A percentile compares a stretch with the other conserved stretches of the same genome.
These are phyloP conservation scores for Pulveroboletus sp. DNA, from an alignment of 768 basidiomycete species.

Conservation along the genomic window DNA sequence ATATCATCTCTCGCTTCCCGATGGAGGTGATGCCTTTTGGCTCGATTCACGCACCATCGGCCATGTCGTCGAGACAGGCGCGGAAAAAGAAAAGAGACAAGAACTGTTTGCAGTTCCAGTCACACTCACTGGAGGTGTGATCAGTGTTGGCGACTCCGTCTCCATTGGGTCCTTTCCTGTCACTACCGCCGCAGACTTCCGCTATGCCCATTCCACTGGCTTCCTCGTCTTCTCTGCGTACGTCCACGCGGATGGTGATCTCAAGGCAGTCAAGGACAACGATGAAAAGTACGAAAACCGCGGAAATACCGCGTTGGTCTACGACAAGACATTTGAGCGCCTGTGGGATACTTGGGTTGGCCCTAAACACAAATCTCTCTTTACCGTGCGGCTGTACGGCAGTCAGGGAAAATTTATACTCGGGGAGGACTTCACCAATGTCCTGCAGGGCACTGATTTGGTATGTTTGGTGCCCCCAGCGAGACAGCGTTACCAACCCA, in stretches of 20 bases:
- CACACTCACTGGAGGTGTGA: conserved; percentile 35
- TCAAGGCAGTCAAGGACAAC: conserved; percentile 64
- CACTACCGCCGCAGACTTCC: conserved; percentile 68
- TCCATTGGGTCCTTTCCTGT: conserved; percentile 68
- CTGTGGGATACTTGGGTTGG: conserved; percentile 82
- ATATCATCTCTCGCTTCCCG: conserved; percentile 56
- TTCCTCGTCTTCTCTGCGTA: conserved; percentile 82
- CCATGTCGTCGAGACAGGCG: conserved; percentile 54
- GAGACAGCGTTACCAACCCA: neutral
- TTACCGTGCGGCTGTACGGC: conserved; percentile 58
- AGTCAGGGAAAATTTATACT: conserved; percentile 51
- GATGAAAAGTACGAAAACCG: conserved; percentile 72
- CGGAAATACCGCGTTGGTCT: conserved; percentile 71
- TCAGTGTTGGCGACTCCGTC: conserved; percentile 36
- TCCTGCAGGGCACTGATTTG: conserved; percentile 65
- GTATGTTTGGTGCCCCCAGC: conserved; percentile 39
- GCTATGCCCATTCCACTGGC: conserved; percentile 52
- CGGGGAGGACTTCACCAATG: conserved; percentile 51
- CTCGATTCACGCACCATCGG: conserved; percentile 67
- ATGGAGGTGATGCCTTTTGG: conserved; percentile 81
- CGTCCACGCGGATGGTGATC: conserved; percentile 73
- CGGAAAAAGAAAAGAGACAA: conserved; percentile 47
- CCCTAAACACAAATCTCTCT: conserved; percentile 69
- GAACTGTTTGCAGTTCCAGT: conserved; percentile 62
- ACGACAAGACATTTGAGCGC: conserved; percentile 65